Evolutionary conservation across 805 yeast genomes (phyloP), one percentile per base, ranked within the genome.

Genomic region (Candida krabiensis): DNA sequence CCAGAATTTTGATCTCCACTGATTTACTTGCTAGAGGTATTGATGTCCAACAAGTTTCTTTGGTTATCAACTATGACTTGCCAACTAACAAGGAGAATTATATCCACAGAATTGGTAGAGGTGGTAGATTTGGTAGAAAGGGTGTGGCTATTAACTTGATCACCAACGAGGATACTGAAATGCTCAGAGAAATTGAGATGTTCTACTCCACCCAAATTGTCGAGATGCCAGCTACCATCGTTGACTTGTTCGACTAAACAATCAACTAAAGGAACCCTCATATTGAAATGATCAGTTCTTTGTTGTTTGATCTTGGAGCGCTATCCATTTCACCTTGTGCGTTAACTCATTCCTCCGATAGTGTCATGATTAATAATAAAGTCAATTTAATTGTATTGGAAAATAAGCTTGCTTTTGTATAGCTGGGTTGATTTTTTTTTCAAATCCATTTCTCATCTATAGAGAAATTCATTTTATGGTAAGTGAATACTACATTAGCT

Each of bases 11-110:
- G 63, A 93, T 93, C 61, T 84, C 97, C 52, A 93, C 99, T 28
- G 99, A 93, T 68, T 85, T 93, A 57, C 86, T 91, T 83, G 99
- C 99, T 35, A 79, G 99, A 69, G 99, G 99, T 61, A 93, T 91
- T 51, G 99, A 91, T 68, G 98, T 91, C 44, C 99, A 91, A 72
- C 98, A 91, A 63, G 96, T 91, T 33, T 90, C 97, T 9, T 70
- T 91, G 52, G 99, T 91, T 44, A 87, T 91, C 59, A 91, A 91
- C 76, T 91, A 86, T 70, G 99, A 91, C 67, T 71, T 91, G 64
- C 98, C 99, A 40, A 66, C 78, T 49, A 89, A 93, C 75, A 81
- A 83, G 62, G 98, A 91, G 67, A 91, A 91, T 76, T 91, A 91
- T 67, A 83, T 91, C 60, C 99, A 91, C 73, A 80, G 99, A 69